Percentiles rank a stretch among this genome's conserved stretches.
These are phyloP conservation scores for Claviceps quebecensis DNA, from an alignment of 2,329 filamentous ascomycete species.

Conservation along the genomic window DNA sequence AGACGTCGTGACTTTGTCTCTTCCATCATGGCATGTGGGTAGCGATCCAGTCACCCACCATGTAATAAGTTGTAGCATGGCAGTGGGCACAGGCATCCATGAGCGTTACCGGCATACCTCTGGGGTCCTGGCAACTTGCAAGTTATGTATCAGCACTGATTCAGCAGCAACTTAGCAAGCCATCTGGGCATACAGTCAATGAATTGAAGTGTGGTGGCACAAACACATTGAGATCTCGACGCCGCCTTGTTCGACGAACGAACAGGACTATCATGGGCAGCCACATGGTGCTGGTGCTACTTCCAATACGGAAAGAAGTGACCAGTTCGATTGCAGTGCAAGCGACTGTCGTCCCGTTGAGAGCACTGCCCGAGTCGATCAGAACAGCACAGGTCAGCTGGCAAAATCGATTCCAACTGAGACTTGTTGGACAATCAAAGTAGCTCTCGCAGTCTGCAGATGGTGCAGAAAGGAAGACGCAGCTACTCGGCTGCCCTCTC, in stretches of 20 bases:
- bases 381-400: not conserved
- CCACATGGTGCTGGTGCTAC: constrained; percentile 1
- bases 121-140: not conserved
- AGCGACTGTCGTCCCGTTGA: constrained; percentile 1
- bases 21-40: not conserved
- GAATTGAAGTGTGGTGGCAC: constrained; percentile 2
- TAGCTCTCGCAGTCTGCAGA: not conserved
- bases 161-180: not conserved
- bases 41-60: not conserved
- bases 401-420: not conserved
- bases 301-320: not conserved
- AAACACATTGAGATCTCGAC: not conserved
- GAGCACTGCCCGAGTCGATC: not conserved
- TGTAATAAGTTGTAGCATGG: not conserved
- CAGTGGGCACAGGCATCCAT: not conserved
- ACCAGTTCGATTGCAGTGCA: not conserved
- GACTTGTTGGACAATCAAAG: not conserved
- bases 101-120: not conserved
- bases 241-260: constrained; percentile 1
- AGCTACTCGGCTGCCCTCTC: not conserved
- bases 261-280: constrained; percentile 2
- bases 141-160: not conserved
- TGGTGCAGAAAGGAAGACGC: not conserved
- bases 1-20: not conserved
- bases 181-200: not conserved